Base-by-base conservation (phyloP, 2,329 filamentous ascomycete genomes). In the Penicillium brevicompactum region DNA sequence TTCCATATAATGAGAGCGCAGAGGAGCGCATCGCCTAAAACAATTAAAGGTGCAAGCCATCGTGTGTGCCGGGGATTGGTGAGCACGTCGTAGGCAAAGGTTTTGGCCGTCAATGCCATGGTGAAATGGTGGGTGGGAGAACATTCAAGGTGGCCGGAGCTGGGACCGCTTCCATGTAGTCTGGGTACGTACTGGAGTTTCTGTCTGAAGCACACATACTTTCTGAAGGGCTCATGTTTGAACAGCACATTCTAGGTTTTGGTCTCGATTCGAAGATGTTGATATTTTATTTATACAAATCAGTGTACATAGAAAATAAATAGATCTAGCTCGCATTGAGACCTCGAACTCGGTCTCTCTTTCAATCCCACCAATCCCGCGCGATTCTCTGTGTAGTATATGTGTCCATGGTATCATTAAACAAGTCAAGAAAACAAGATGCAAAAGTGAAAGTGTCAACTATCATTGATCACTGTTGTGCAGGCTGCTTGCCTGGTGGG, bases 1-100 rank as follows among this genome's bases (percentile, higher is more conserved):
- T 87, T 92, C 82, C 85, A 87, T 61, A 96, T 89, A 60, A 97
- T 82, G 32, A 90, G 71, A 14, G 77, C 82, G 73, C 90, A 94
- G 21, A 96, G 82, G 16, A 84, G 73, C 7, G 85, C 86, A 69
- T 97, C 92, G 51, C 83, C 78, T 31, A 88, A 71, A 62, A 94
- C 79, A 5, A 96, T 80, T 3, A 86, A 76, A 0, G 86, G 82
- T 5, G 86, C 78, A 41, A 92, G 80, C 85, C 85, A 88, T 82
- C 69, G 74, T 46, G 81, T 81, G 65, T 87, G 80, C 46, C 75
- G 76, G 1, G 82, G 79, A 59, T 87, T 81, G n/a, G 71, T 77
- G 30, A 80, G 75, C 11, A 86, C 59, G 60, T 74, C 72, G 49
- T 67, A 57, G 43, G 70, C 49, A n/a, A 68, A 57, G 40, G 57